Base-by-base conservation (phyloP, 208 protist species). In the Leishmania aethiopica region DNA sequence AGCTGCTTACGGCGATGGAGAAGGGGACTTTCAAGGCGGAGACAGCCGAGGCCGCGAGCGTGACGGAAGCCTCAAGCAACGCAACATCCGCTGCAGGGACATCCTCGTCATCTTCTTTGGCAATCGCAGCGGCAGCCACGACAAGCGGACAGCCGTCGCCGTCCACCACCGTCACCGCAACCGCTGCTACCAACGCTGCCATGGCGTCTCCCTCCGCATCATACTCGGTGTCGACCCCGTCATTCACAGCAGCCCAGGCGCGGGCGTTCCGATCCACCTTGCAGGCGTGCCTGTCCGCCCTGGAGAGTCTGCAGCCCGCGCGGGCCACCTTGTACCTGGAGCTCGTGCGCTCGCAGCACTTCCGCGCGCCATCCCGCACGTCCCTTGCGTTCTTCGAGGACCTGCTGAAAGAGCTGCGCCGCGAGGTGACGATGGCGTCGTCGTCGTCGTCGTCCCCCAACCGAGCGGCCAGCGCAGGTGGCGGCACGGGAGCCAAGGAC, bases 291-390 rank as follows among this genome's bases (percentile, higher is more conserved):
- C 69, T 86, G 42, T 86, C 86, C 11, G 81, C 93, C 77, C 82
- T 97, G 82, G 92, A 95, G 83, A 71, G 78, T 13, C 90, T 97
- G 45, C 92, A 90, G 11, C 45, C 83, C 35, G 71, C 86, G 7
- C 83, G 89, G 11, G 86, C 85, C 17, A 70, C 79, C n/a, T 79
- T 89, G 76, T 97, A 95, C 80, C 25, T 90, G 1, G 88, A 91
- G 47, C 78, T 93, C 22, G 79, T 92, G 22, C 84, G 87, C 40
- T 78, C 90, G 71, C 88, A 91, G 78, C 78, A 86, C 75, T 80
- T 90, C 64, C 73, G 53, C 51, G 75, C 72, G 32, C 91, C 90
- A 42, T 90, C 90, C 15, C 79, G 67, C 37, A 76, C 85, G 0
- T 79, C 94, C 3, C 77, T 94, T 2, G 62, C 84, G 37, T 89